These are phyloP conservation scores for Tylopilus sp. DNA, from an alignment of 768 basidiomycete species.

Conservation along the genomic window DNA sequence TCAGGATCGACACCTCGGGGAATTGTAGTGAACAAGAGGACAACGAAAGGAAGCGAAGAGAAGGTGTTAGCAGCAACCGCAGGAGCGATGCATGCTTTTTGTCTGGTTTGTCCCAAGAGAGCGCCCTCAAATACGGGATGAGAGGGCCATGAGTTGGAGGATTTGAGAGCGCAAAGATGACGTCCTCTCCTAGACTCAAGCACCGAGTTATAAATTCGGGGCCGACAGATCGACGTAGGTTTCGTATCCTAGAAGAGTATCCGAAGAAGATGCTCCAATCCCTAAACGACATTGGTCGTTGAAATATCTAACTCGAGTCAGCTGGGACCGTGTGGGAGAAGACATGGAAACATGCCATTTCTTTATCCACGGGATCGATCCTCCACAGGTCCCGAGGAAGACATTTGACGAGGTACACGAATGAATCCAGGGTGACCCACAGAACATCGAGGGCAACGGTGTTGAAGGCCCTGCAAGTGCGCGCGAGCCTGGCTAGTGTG, in stretches of 20 bases:
- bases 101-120: conserved; percentile 16
- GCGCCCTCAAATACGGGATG: conserved; percentile 19
- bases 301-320: conserved; percentile 20
- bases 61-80: conserved; percentile 20
- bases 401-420: conserved; percentile 21
- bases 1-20: conserved; percentile 19
- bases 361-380: conserved; percentile 2
- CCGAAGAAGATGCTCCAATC: conserved; percentile 29
- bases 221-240: conserved; percentile 1
- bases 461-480: conserved; percentile 25
- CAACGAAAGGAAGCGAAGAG: conserved; percentile 17
- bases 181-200: conserved; percentile 15
- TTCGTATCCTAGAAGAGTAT: conserved; percentile 25
- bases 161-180: conserved; percentile 24
- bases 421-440: conserved; percentile 21
- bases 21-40: conserved; percentile 4
- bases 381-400: conserved; percentile 31
- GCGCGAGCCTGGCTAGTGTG: conserved; percentile 22
- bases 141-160: conserved; percentile 22
- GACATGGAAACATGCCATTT: conserved; percentile 10
- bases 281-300: conserved; percentile 23
- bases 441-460: conserved; percentile 22
- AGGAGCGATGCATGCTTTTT: conserved; percentile 18
- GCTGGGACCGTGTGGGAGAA: not conserved
- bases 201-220: not conserved